A percentile compares a stretch with the other conserved stretches of the same genome.
phyloP scores from a whole-genome alignment of 805 yeast species.

The Cyberlindnera saturnus region DNA sequence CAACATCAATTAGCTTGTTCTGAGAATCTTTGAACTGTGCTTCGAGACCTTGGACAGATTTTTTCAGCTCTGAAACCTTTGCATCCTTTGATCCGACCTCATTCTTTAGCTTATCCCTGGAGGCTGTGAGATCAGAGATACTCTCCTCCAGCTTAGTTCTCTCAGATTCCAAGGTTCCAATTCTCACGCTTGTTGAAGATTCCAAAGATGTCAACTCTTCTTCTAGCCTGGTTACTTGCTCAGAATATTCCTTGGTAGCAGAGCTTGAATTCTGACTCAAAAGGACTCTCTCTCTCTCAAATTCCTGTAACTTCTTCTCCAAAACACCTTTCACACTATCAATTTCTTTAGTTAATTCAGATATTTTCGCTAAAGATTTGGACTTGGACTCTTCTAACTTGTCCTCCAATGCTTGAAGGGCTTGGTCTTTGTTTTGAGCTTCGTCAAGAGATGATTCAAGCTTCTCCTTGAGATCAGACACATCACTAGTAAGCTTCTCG shows the following conservation, averaged over 20 bases:
- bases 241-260: constrained; percentile 41
- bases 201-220: constrained; percentile 18
- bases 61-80: constrained; percentile 5
- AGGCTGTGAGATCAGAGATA: constrained; percentile 10
- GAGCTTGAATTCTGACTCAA: constrained; percentile 45
- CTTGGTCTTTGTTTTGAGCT: constrained; percentile 10
- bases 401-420: constrained; percentile 9
- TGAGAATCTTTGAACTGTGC: not conserved
- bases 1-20: not conserved
- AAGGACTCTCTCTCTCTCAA: constrained; percentile 45
- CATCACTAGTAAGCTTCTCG: not conserved
- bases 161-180: constrained; percentile 8
- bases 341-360: constrained; percentile 26
- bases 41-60: not conserved
- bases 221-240: constrained; percentile 39
- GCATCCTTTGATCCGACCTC: constrained; percentile 2
- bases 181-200: constrained; percentile 4
- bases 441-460: constrained; percentile 1
- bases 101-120: constrained; percentile 2
- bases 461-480: constrained; percentile 3
- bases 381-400: constrained; percentile 20
- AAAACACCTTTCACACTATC: constrained; percentile 28
- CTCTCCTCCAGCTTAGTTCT: constrained; percentile 11
- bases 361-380: constrained; percentile 14
- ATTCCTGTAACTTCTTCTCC: constrained; percentile 33